These are phyloP conservation scores for Dipodascus albidus DNA, from an alignment of 805 yeast species.

Conservation along the genomic window DNA sequence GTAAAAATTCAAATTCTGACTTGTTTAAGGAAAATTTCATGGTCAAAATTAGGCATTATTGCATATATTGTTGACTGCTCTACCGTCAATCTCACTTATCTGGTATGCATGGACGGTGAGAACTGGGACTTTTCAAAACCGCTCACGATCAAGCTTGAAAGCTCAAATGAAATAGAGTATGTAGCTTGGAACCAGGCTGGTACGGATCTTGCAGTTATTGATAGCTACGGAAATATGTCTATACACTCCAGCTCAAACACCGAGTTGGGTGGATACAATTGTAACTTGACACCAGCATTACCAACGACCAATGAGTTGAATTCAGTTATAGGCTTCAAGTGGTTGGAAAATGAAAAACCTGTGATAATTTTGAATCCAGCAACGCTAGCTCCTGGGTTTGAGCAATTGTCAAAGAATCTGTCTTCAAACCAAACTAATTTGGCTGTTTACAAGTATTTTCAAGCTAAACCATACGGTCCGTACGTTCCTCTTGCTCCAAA, in stretches of 20 bases:
- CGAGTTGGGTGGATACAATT: slow-evolving; percentile 10
- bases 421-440: slow-evolving; percentile 12
- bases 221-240: slow-evolving; percentile 29
- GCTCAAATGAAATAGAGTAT: slow-evolving; percentile 12
- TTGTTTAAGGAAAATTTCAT: slow-evolving; percentile 33
- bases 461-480: slow-evolving; percentile 47
- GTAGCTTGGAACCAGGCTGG: slow-evolving; percentile 72
- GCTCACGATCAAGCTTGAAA: slow-evolving; percentile 24
- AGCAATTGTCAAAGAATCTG: slow-evolving; percentile 10
- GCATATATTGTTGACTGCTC: slow-evolving; percentile 45
- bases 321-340: slow-evolving; percentile 41
- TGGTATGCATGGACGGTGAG: slow-evolving; percentile 65
- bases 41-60: slow-evolving; percentile 80
- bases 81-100: slow-evolving; percentile 45
- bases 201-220: slow-evolving; percentile 72
- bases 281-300: slow-evolving; percentile 18
- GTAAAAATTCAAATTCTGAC: not conserved
- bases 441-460: slow-evolving; percentile 42
- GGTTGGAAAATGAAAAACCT: slow-evolving; percentile 68
- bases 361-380: slow-evolving; percentile 53
- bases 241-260: slow-evolving; percentile 22
- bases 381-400: slow-evolving; percentile 17
- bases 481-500: slow-evolving; percentile 58
- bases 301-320: slow-evolving; percentile 17
- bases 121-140: slow-evolving; percentile 69